phyloP scores from a whole-genome alignment of 2,329 filamentous ascomycete species.

The Trichoderma polysporum region DNA sequence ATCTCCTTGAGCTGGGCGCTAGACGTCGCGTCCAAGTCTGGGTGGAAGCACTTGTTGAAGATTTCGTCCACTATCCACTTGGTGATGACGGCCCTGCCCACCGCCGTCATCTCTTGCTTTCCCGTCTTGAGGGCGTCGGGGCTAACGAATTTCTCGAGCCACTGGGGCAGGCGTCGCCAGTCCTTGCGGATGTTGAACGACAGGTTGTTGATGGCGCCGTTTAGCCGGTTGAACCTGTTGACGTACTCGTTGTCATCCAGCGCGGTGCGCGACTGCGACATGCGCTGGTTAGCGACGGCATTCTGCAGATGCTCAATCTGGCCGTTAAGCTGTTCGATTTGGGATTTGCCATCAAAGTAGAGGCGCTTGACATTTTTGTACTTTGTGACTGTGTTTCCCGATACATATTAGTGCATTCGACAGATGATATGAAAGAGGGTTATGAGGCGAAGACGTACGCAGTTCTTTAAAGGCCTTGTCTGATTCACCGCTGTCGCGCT shows the following conservation, averaged over 20 bases:
- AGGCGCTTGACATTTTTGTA: constrained; percentile 98
- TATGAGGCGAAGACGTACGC: constrained; percentile 40
- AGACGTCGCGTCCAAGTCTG: constrained; percentile 72
- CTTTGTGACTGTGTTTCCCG: constrained; percentile 84
- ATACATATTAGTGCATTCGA: no score
- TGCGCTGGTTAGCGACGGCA: constrained; percentile 91
- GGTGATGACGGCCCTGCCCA: constrained; percentile 84
- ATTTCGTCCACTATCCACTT: constrained; percentile 89
- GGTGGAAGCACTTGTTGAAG: constrained; percentile 91
- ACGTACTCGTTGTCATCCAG: constrained; percentile 94
- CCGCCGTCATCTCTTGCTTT: constrained; percentile 96
- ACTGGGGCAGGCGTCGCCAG: constrained; percentile 78
- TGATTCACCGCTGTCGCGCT: constrained; percentile 44
- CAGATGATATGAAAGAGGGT: neutral
- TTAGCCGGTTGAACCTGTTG: constrained; percentile 83
- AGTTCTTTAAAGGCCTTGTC: constrained; percentile 60
- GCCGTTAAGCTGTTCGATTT: constrained; percentile 82
- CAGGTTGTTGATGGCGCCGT: constrained; percentile 91
- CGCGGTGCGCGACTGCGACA: constrained; percentile 90
- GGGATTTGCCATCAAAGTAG: constrained; percentile 92
- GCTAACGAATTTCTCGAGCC: constrained; percentile 79
- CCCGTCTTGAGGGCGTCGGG: constrained; percentile 81
- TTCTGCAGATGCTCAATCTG: constrained; percentile 96
- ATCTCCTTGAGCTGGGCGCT: constrained; percentile 80
- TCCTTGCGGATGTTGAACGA: constrained; percentile 96